Conservation (phyloP, 2,329 filamentous ascomycete genomes). For the Aspergillus cejpii region DNA sequence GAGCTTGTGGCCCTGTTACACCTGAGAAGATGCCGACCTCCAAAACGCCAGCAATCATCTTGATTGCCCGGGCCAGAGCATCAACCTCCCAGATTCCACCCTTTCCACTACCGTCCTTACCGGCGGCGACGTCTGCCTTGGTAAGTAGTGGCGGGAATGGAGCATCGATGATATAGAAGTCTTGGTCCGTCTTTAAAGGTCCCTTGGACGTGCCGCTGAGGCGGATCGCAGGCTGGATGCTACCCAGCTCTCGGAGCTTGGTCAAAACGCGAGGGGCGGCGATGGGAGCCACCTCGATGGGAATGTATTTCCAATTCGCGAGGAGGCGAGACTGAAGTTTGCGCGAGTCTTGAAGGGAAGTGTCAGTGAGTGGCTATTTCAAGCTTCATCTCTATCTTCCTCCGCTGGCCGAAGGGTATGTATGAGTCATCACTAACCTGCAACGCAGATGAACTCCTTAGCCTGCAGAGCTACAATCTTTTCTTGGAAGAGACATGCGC, state of each 20-base stretch:
- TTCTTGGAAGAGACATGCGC: conserved; percentile 96
- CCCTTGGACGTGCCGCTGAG: conserved; percentile 69
- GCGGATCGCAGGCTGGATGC: conserved; percentile 62
- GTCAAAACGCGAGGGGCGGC: conserved; percentile 69
- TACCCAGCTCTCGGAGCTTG: conserved; percentile 67
- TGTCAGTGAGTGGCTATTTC: not conserved
- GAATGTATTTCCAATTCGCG: conserved; percentile 72
- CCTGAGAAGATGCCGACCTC: conserved; percentile 90
- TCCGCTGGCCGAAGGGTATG: no score
- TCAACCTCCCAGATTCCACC: conserved; percentile 75
- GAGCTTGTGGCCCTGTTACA: conserved; percentile 65
- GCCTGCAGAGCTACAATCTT: conserved; percentile 85
- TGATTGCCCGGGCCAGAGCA: conserved; percentile 64
- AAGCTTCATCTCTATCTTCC: not conserved
- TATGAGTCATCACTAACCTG: conserved; percentile 49
- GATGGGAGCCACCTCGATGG: conserved; percentile 87
- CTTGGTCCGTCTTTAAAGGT: conserved; percentile 77
- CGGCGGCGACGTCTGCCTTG: conserved; percentile 48
- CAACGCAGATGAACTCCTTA: conserved; percentile 80
- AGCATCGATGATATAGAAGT: conserved; percentile 86
- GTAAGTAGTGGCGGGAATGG: conserved; percentile 71
- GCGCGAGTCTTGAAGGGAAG: conserved; percentile 61
- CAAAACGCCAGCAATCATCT: conserved; percentile 76
- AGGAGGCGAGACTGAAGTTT: conserved; percentile 75
- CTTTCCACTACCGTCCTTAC: conserved; percentile 49